These are phyloP conservation scores for Isoetes engelmannii DNA, from an alignment of 83 land plant genomes.

Conservation along the genomic window DNA sequence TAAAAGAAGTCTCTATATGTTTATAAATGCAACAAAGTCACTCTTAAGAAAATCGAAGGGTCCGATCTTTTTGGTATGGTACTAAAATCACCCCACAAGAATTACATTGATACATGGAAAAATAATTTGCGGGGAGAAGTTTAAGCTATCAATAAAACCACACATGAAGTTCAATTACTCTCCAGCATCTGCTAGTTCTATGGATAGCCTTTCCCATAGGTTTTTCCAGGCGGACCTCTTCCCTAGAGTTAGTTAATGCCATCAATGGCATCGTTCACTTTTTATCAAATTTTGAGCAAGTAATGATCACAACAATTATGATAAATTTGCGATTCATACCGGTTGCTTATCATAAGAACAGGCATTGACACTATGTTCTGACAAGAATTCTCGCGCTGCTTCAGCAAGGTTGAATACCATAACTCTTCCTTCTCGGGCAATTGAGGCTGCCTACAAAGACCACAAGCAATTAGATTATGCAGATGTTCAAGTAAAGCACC, in stretches of 20 bases:
- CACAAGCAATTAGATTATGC: not conserved
- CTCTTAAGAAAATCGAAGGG: too few species aligned
- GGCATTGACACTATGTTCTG: conserved; percentile 49
- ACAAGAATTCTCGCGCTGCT: conserved; percentile 88
- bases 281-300: not conserved
- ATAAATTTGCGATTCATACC: conserved; percentile 1
- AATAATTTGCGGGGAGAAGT: too few species aligned
- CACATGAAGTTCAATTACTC: too few species aligned
- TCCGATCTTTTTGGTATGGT: too few species aligned
- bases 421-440: conserved; percentile 93
- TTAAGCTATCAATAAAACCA: too few species aligned
- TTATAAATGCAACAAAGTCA: too few species aligned
- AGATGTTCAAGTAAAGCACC: too few species aligned
- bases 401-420: conserved; percentile 93
- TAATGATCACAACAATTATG: not conserved
- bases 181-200: too few species aligned
- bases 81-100: too few species aligned
- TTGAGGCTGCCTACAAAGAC: conserved; percentile 56
- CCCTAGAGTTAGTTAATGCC: not conserved
- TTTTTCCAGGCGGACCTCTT: not conserved
- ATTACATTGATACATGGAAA: too few species aligned
- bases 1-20: too few species aligned
- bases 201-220: too few species aligned
- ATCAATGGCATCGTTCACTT: not conserved
- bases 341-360: conserved; percentile 18